Conservation (phyloP, 371 early-diverging fungal species). For the Funneliformis caledonium region DNA sequence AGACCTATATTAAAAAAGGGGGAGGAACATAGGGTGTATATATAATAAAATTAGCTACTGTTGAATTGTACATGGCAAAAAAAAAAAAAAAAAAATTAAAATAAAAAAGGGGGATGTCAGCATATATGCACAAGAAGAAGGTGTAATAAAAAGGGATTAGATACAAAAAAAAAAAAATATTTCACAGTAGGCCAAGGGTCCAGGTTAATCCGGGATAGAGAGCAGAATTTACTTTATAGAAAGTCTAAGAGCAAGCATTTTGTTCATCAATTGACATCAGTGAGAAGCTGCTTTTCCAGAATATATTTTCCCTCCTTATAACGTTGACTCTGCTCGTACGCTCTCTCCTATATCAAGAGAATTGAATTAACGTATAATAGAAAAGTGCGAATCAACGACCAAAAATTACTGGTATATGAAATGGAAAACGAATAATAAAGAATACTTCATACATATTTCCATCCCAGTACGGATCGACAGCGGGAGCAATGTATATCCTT, state of each 20-base stretch:
- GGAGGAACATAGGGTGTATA: too few species aligned
- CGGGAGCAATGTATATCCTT: conserved; percentile 71
- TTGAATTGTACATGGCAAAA: too few species aligned
- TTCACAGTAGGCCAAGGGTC: conserved; percentile 9
- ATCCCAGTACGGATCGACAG: conserved; percentile 76
- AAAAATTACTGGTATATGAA: neutral
- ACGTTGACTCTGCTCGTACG: conserved; percentile 74
- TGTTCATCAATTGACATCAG: conserved; percentile 36
- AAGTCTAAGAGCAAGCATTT: neutral
- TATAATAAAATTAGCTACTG: neutral
- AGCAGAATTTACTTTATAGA: neutral
- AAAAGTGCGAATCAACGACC: neutral
- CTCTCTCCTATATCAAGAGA: conserved; percentile 56
- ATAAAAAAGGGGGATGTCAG: neutral
- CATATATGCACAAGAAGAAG: neutral
- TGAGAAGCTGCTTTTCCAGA: conserved; percentile 59
- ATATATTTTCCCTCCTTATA: conserved; percentile 85
- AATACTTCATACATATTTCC: conserved; percentile 70
- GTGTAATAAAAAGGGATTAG: neutral
- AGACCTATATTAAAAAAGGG: neutral
- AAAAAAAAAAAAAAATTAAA: neutral
- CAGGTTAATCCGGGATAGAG: neutral
- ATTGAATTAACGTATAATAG: neutral
- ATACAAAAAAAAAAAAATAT: neutral
- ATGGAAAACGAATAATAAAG: neutral